Evolutionary conservation across 306 rosid genomes (phyloP), one percentile per base, ranked within the genome.

Genomic region (Lathyrus tuberosus): DNA sequence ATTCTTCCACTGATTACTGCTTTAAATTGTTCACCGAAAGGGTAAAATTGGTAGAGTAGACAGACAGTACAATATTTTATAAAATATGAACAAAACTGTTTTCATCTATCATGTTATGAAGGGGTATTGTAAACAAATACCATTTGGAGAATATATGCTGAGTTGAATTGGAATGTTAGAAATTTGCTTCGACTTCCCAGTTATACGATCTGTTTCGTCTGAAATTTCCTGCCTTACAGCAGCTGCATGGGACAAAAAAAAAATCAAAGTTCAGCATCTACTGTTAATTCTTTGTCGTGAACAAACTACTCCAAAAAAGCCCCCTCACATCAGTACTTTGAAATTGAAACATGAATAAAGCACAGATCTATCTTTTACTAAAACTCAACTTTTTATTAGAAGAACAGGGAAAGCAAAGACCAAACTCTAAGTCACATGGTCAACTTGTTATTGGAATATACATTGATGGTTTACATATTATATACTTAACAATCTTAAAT

Each of bases 61-160:
- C 20, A 12, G 14, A 48, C 10, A 61, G 24, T 26, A 31, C 43
- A n/a, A 14, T 2, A 6, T 61, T 35, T 72, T 26, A 3, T 62
- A 33, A 52, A 47, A 67, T 44, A 7, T 26, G 8, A 54, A 51
- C 64, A 33, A 35, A 69, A 38, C 17, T 60, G 57, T 28, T 59
- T 37, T 20, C 37, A 28, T 67, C 49, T 8, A 65, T 28, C 57
- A 51, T 52, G 49, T 17, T 62, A 72, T 63, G 52, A 65, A n/a
- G 6, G 51, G 70, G 26, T 33, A 69, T 69, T 28, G 12, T n/a
- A 83, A 69, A 64, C 66, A 82, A 87, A 75, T 71, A 94, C 99
- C 99, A 82, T 91, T 75, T 71, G 99, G 97, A 77, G 99, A 94
- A 83, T 94, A 86, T 76, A 94, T 91, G 86, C 99, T 94, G 75